phyloP scores from a whole-genome alignment of 441 rosid genomes.

The Arabidopsis lyrata region DNA sequence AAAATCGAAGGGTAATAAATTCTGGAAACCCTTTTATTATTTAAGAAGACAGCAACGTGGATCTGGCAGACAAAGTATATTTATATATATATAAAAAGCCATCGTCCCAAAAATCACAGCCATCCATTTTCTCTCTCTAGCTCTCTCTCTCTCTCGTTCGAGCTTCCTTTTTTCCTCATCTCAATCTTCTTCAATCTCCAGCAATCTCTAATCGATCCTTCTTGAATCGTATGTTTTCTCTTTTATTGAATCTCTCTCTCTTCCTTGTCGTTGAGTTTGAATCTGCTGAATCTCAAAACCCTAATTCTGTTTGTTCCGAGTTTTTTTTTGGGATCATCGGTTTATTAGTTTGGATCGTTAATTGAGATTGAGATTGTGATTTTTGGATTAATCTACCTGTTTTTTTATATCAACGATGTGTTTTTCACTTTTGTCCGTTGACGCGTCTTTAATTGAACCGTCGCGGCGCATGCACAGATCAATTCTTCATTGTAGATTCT shows the following conservation, averaged over 20 bases:
- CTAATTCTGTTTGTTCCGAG: slow-evolving; percentile 3
- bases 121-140: slow-evolving; percentile 46
- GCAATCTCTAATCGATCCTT: slow-evolving; percentile 47
- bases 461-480: slow-evolving; percentile 34
- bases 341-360: slow-evolving; percentile 19
- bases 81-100: slow-evolving; percentile 37
- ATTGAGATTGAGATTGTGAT: slow-evolving; percentile 3
- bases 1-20: slow-evolving; percentile 4
- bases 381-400: no score
- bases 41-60: slow-evolving; percentile 45
- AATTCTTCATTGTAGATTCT: not conserved
- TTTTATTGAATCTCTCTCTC: slow-evolving; percentile 2
- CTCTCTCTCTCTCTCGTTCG: slow-evolving; percentile 39
- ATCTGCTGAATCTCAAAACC: slow-evolving; percentile 28
- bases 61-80: slow-evolving; percentile 33
- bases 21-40: not conserved
- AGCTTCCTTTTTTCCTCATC: slow-evolving; percentile 46
- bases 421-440: slow-evolving; percentile 15
- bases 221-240: slow-evolving; percentile 51
- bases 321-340: slow-evolving; percentile 7
- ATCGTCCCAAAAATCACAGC: slow-evolving; percentile 48
- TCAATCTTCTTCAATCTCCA: slow-evolving; percentile 33
- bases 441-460: slow-evolving; percentile 27
- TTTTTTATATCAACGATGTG: not conserved
- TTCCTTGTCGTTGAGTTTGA: not conserved